These are phyloP conservation scores for Kokia cookei DNA, from an alignment of 441 rosid genomes.

Conservation along the genomic window DNA sequence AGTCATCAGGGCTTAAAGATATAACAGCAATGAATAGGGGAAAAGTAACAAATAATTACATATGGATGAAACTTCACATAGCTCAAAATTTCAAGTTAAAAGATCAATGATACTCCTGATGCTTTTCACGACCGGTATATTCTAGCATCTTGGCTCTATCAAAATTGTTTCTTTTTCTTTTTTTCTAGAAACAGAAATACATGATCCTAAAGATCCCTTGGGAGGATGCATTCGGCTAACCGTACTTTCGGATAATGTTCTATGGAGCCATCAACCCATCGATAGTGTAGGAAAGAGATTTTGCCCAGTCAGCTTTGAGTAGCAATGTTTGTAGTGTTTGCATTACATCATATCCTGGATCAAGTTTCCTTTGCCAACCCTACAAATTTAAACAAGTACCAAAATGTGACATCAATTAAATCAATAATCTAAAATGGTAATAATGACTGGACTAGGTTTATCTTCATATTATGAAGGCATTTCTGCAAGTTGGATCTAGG, in stretches of 20 bases:
- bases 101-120: conserved; percentile 10
- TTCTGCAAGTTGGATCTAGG: not conserved
- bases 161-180: conserved; percentile 26
- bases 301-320: conserved; percentile 94
- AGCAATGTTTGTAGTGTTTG: conserved; percentile 84
- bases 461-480: not conserved
- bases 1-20: not conserved
- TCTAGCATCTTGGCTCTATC: conserved; percentile 26
- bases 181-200: conserved; percentile 15
- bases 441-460: not conserved
- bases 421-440: not conserved
- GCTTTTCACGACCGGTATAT: conserved; percentile 25
- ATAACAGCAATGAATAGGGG: not conserved
- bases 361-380: conserved; percentile 99
- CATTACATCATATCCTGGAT: conserved; percentile 92
- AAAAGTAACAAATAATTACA: conserved; percentile 4
- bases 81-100: conserved; percentile 2
- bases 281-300: conserved; percentile 90
- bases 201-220: not conserved
- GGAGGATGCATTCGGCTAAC: not conserved
- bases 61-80: not conserved
- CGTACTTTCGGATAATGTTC: conserved; percentile 13
- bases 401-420: conserved; percentile 3
- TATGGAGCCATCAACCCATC: conserved; percentile 97
- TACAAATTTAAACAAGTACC: conserved; percentile 18